phyloP scores from a whole-genome alignment of 2,329 filamentous ascomycete species.

The Exophiala spinifera region DNA sequence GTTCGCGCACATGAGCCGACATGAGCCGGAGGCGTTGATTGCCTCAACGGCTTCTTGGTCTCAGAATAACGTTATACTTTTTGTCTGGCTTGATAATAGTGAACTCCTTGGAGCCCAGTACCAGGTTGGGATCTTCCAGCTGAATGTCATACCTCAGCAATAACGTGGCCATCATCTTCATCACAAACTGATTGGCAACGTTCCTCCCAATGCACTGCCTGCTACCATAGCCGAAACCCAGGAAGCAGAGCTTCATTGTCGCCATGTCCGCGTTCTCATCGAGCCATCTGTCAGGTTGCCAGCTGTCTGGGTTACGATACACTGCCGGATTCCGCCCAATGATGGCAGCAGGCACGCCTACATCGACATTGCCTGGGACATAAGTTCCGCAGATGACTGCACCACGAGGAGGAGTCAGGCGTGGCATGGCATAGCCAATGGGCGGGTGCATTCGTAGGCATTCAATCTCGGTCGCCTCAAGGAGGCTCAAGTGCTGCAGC shows the following conservation, averaged over 20 bases:
- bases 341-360: slow-evolving; percentile 20
- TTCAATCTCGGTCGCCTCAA: slow-evolving; percentile 19
- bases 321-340: slow-evolving; percentile 17
- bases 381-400: slow-evolving; percentile 30
- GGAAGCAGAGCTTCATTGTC: slow-evolving; percentile 18
- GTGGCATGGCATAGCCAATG: slow-evolving; percentile 32
- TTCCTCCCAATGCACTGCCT: slow-evolving; percentile 21
- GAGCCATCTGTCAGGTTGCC: slow-evolving; percentile 25
- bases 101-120: slow-evolving; percentile 19
- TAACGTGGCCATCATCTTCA: slow-evolving; percentile 20
- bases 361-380: slow-evolving; percentile 29
- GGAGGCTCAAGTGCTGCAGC: slow-evolving; percentile 15
- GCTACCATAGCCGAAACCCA: slow-evolving; percentile 21
- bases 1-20: too few species aligned
- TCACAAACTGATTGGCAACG: slow-evolving; percentile 22
- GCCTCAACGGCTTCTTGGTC: slow-evolving; percentile 7
- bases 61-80: slow-evolving; percentile 20
- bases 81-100: slow-evolving; percentile 22
- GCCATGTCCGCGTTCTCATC: slow-evolving; percentile 17
- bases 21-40: neutral
- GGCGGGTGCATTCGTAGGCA: slow-evolving; percentile 21
- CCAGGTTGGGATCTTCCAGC: slow-evolving; percentile 16
- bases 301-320: slow-evolving; percentile 20
- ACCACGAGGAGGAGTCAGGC: slow-evolving; percentile 32
- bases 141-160: slow-evolving; percentile 20